A percentile compares a stretch with the other conserved stretches of the same genome.
These are phyloP conservation scores for Globisporangium mamillatum DNA, from an alignment of 352 stramenopile genomes.

Conservation along the genomic window DNA sequence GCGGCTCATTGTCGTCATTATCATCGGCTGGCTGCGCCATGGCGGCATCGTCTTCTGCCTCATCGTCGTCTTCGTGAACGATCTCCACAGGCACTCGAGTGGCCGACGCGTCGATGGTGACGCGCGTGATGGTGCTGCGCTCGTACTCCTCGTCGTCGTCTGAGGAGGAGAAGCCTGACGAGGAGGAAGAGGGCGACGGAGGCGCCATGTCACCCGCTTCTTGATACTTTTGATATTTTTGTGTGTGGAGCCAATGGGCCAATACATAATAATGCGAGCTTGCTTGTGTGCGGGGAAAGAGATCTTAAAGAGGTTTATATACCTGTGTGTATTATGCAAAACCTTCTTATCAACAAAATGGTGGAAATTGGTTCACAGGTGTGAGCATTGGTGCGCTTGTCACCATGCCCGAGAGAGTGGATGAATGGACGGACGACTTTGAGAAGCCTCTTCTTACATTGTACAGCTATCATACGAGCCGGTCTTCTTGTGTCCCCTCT, in stretches of 20 bases:
- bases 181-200: conserved; percentile 21
- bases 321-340: neutral
- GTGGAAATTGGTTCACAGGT: neutral
- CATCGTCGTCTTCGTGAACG: conserved; percentile 23
- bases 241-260: neutral
- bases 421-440: neutral
- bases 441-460: neutral
- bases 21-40: neutral
- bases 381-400: too few relatives aligned
- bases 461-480: neutral
- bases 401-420: neutral
- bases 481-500: neutral
- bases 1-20: neutral
- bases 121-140: conserved; percentile 7
- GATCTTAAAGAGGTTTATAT: neutral
- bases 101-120: neutral
- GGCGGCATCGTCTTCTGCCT: neutral
- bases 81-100: conserved; percentile 27
- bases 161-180: conserved; percentile 45
- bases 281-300: neutral
- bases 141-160: conserved; percentile 28
- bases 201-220: neutral
- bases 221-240: neutral
- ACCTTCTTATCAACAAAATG: neutral
- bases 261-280: neutral